Evolutionary conservation across 2,329 filamentous ascomycete genomes (phyloP).

Genomic region (Sphaerostilbella broomeana): DNA sequence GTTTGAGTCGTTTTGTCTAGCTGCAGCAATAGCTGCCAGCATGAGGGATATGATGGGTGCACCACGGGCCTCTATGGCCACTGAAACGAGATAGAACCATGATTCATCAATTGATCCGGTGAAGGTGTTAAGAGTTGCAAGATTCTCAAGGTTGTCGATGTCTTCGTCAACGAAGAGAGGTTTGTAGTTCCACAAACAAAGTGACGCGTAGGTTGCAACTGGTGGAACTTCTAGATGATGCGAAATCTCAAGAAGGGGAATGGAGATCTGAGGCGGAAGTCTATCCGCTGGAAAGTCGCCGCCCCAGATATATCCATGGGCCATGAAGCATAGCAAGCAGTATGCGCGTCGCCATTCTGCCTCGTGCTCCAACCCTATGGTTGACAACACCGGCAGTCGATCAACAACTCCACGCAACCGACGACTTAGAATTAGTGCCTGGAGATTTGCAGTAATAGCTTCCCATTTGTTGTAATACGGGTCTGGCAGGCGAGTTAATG

Average conservation of each 20-base stretch:
- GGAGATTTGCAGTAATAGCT: constrained; percentile 74
- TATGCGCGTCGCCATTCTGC: constrained; percentile 93
- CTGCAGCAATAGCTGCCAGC: constrained; percentile 79
- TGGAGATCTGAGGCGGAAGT: constrained; percentile 73
- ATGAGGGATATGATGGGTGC: constrained; percentile 83
- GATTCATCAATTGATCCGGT: constrained; percentile 94
- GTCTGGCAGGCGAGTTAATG: constrained; percentile 74
- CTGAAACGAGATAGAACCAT: constrained; percentile 96
- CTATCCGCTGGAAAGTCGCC: constrained; percentile 74
- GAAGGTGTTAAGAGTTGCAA: constrained; percentile 82
- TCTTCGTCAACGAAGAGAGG: constrained; percentile 78
- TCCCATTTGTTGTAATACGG: constrained; percentile 97
- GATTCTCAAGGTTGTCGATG: constrained; percentile 77
- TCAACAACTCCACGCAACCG: constrained; percentile 76
- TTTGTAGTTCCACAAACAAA: constrained; percentile 96
- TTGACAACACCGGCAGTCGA: constrained; percentile 74
- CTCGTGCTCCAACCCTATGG: constrained; percentile 71
- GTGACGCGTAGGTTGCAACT: constrained; percentile 86
- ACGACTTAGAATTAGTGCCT: constrained; percentile 78
- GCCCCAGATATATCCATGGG: constrained; percentile 95
- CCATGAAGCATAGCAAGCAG: constrained; percentile 80
- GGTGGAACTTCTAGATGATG: constrained; percentile 76
- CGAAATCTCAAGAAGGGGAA: constrained; percentile 74
- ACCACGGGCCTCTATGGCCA: constrained; percentile 89
- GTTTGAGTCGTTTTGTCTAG: constrained; percentile 59